Evolutionary conservation across 2,329 filamentous ascomycete species (phyloP).

Genomic region (Diaporthe capsici): DNA sequence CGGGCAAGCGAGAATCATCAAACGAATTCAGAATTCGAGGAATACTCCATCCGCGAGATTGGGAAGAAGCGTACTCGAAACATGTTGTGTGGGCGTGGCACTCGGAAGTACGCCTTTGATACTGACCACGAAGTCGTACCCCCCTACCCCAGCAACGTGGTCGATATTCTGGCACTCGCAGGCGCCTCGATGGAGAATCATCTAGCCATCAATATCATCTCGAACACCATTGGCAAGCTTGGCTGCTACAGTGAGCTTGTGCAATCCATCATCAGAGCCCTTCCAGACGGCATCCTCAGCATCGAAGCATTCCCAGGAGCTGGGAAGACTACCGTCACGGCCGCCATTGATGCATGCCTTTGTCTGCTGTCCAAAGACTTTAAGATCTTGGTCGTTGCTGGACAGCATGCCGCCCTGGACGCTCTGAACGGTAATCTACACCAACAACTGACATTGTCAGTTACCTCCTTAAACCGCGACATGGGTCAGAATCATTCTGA

Average conservation of each 20-base stretch:
- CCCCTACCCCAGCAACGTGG: background rate
- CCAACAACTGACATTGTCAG: background rate
- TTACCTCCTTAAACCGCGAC: background rate
- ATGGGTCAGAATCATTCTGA: background rate
- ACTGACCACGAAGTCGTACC: too few relatives aligned
- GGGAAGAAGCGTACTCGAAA: too few relatives aligned
- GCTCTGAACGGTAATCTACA: background rate
- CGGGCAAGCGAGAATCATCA: too few relatives aligned
- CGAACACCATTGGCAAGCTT: background rate
- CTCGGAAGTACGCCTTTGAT: background rate
- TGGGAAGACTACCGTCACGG: background rate
- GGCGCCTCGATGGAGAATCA: too few relatives aligned
- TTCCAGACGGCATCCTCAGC: background rate
- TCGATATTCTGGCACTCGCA: background rate
- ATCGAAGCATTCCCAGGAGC: background rate
- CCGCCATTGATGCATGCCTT: background rate
- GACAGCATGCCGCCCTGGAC: background rate
- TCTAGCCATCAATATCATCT: too few relatives aligned
- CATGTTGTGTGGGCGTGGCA: background rate
- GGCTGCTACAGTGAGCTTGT: background rate
- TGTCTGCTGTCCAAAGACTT: background rate
- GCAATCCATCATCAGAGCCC: background rate
- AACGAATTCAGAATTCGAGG: too few relatives aligned
- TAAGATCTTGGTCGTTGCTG: background rate
- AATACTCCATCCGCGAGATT: too few relatives aligned